Conservation (phyloP, 139 green algal genomes). For the Gonium pectorale region DNA sequence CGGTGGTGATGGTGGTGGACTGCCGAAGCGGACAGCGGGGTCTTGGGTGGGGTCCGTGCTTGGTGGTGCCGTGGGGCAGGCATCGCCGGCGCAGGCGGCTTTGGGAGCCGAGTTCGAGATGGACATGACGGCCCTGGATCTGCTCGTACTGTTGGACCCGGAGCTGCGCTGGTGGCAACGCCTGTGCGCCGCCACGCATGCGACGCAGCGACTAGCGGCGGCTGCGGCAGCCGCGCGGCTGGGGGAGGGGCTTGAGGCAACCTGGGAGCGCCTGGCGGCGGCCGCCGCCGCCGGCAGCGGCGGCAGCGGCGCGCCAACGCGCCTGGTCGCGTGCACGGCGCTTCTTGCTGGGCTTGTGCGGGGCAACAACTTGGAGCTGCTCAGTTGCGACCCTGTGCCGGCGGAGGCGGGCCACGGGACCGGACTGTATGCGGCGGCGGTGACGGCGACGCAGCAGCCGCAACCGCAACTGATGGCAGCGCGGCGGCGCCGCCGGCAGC, state of each 20-base stretch:
- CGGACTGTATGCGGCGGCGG: neutral
- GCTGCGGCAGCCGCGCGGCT: conserved; percentile 8
- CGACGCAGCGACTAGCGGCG: conserved; percentile 1
- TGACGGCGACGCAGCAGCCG: neutral
- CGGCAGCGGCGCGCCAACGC: neutral
- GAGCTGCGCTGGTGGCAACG: conserved; percentile 45
- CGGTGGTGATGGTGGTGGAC: neutral
- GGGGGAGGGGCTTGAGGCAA: conserved; percentile 9
- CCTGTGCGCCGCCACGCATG: conserved; percentile 22
- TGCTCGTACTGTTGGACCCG: conserved; percentile 14
- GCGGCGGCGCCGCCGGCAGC: neutral
- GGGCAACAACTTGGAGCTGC: neutral
- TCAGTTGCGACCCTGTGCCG: neutral
- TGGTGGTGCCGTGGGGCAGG: too few relatives aligned
- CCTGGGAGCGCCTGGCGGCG: neutral
- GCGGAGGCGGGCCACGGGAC: neutral
- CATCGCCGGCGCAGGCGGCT: too few relatives aligned
- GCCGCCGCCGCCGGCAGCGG: neutral
- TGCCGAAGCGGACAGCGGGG: too few relatives aligned
- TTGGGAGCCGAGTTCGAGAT: too few relatives aligned
- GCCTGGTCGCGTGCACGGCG: conserved; percentile 19
- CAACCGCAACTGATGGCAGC: neutral
- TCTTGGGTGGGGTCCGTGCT: too few relatives aligned
- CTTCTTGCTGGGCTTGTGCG: conserved; percentile 13
- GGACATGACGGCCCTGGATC: conserved; percentile 7